These are phyloP conservation scores for Acephala macrosclerotiorum DNA, from an alignment of 2,329 filamentous ascomycete species.

Conservation along the genomic window DNA sequence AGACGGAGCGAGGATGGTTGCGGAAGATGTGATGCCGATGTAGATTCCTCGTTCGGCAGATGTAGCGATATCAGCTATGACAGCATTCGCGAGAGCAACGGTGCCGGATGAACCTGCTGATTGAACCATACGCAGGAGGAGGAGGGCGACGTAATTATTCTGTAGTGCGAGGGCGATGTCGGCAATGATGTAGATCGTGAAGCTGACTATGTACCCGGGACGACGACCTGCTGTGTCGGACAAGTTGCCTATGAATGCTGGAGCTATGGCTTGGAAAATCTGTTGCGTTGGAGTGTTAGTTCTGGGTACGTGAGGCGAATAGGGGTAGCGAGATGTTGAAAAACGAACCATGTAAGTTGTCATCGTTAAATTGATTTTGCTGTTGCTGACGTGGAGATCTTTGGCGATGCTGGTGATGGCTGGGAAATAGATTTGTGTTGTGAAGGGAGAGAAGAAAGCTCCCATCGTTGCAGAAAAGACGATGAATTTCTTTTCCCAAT, in stretches of 20 bases:
- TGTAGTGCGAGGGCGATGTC: constrained; percentile 61
- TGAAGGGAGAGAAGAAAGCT: constrained; percentile 64
- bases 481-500: constrained; percentile 44
- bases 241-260: constrained; percentile 62
- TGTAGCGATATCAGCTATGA: constrained; percentile 53
- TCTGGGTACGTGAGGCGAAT: background rate
- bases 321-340: constrained; percentile 14
- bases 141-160: constrained; percentile 55
- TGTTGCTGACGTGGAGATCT: constrained; percentile 53
- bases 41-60: constrained; percentile 68
- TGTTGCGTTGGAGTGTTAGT: constrained; percentile 22
- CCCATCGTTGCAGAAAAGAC: constrained; percentile 57
- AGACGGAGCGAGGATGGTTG: constrained; percentile 55
- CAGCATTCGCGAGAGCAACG: constrained; percentile 62
- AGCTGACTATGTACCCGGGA: constrained; percentile 61
- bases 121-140: constrained; percentile 50
- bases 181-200: constrained; percentile 59
- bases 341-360: constrained; percentile 47
- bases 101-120: constrained; percentile 65
- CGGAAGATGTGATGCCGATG: constrained; percentile 68
- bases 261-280: constrained; percentile 66
- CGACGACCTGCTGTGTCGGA: constrained; percentile 61
- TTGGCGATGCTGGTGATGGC: constrained; percentile 57
- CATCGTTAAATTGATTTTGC: constrained; percentile 47
- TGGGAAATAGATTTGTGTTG: constrained; percentile 61